Evolutionary conservation across 2,329 filamentous ascomycete species (phyloP).

Genomic region (Calycina herbarum): DNA sequence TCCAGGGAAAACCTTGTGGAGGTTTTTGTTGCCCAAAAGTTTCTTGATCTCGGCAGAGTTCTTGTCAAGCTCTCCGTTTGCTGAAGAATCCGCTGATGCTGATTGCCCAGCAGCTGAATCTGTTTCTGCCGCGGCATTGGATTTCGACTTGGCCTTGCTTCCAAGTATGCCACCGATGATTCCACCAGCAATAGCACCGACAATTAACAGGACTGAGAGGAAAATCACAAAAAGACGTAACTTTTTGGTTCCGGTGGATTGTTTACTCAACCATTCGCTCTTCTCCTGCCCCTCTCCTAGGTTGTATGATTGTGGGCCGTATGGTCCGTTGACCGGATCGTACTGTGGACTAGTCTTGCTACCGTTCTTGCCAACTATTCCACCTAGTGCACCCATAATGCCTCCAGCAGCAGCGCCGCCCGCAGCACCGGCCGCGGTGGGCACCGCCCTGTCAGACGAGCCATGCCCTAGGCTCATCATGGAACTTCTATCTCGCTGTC

Average conservation of each 20-base stretch:
- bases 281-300: constrained; percentile 52
- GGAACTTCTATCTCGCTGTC: constrained; percentile 51
- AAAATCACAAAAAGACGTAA: constrained; percentile 69
- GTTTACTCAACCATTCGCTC: constrained; percentile 60
- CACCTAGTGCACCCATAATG: constrained; percentile 33
- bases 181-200: constrained; percentile 72
- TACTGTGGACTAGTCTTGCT: constrained; percentile 25
- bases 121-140: constrained; percentile 9
- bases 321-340: constrained; percentile 29
- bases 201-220: constrained; percentile 62
- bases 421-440: constrained; percentile 33
- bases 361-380: constrained; percentile 33
- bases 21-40: constrained; percentile 74
- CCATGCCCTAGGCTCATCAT: constrained; percentile 42
- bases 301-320: constrained; percentile 27
- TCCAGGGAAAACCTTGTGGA: constrained; percentile 93
- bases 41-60: constrained; percentile 77
- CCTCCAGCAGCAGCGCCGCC: constrained; percentile 45
- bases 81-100: constrained; percentile 57
- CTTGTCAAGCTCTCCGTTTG: constrained; percentile 70
- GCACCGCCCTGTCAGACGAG: constrained; percentile 24
- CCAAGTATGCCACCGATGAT: constrained; percentile 71
- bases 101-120: constrained; percentile 44
- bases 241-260: constrained; percentile 63
- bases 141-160: constrained; percentile 41